These are phyloP conservation scores for Phytophthora aleatoria DNA, from an alignment of 352 stramenopile genomes.

Conservation along the genomic window DNA sequence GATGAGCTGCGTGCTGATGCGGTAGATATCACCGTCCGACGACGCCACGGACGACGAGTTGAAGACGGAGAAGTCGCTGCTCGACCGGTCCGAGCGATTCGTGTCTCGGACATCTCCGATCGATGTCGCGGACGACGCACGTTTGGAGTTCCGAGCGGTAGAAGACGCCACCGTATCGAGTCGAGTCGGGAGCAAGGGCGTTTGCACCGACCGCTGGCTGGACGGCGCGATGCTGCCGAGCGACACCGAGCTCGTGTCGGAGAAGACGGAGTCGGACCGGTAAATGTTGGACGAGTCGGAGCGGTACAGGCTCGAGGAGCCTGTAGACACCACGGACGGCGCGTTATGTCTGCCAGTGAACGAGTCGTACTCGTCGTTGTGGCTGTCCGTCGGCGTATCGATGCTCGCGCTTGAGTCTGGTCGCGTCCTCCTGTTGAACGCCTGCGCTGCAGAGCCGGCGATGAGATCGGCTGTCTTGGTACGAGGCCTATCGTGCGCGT, in stretches of 20 bases:
- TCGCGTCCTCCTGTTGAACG: constrained; percentile 25
- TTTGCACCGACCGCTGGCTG: constrained; percentile 13
- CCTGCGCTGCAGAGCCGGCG: constrained; percentile 17
- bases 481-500: constrained; percentile 6
- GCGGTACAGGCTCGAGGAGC: constrained; percentile 4
- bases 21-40: constrained; percentile 15
- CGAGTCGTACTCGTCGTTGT: constrained; percentile 34
- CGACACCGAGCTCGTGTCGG: constrained; percentile 24
- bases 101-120: constrained; percentile 35
- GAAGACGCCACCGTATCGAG: constrained; percentile 21
- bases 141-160: constrained; percentile 17
- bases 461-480: constrained; percentile 23
- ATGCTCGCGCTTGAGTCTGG: constrained; percentile 17
- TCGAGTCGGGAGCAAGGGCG: constrained; percentile 12
- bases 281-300: constrained; percentile 20
- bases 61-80: constrained; percentile 49
- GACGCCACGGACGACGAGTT: constrained; percentile 32
- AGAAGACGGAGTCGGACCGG: constrained; percentile 20
- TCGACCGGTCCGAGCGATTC: constrained; percentile 33
- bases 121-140: constrained; percentile 21
- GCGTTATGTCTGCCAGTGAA: constrained; percentile 21
- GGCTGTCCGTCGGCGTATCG: constrained; percentile 33
- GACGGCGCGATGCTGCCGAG: constrained; percentile 28
- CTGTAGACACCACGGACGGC: constrained; percentile 16
- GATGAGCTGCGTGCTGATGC: constrained; percentile 31